Base-by-base conservation (phyloP, 805 yeast genomes). In the Candida fluviatilis region DNA sequence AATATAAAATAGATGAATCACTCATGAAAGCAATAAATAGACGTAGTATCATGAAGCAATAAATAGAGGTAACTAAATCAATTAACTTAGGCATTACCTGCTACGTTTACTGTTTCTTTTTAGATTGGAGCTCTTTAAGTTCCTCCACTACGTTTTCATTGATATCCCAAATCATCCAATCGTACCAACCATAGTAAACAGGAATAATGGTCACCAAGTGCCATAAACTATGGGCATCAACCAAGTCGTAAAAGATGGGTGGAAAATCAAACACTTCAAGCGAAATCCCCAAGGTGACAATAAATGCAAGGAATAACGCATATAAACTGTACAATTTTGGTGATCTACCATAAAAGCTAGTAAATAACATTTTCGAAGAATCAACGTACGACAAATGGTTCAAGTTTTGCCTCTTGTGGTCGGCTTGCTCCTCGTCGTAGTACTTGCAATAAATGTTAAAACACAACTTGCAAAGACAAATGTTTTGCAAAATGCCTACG, bases 151-250 rank as follows among this genome's bases (percentile, higher is more conserved):
- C 57, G 41, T 66, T 67, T 43, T 54, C 64, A 19, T 46, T 47
- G 11, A 60, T 46, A 40, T 68, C 73, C 73, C 73, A 68, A 18
- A 67, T 41, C 52, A 67, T 49, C 73, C 73, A 68, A 41, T 66
- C 70, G 46, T 66, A 66, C 72, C 72, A 68, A 2, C 69, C 67
- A 35, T 45, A 54, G 29, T 57, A 57, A n/a, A 53, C 58, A 5
- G 66, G 64, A 18, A 67, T 19, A 2, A 91, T 81, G 0, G 99
- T 93, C 12, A 86, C 80, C 18, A 84, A 70, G 58, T 93, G 99
- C 99, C 99, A 93, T 31, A 93, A 57, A 1, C 96, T 80, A 58
- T 93, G 99, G 0, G 98, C 95, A 63, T 93, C 99, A 0, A 93
- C 50, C 28, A 85, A 70, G 48, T 73, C 84, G 36, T 52, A 64